Evolutionary conservation across 768 basidiomycete genomes (phyloP).

Genomic region (Termitomyces sp.): DNA sequence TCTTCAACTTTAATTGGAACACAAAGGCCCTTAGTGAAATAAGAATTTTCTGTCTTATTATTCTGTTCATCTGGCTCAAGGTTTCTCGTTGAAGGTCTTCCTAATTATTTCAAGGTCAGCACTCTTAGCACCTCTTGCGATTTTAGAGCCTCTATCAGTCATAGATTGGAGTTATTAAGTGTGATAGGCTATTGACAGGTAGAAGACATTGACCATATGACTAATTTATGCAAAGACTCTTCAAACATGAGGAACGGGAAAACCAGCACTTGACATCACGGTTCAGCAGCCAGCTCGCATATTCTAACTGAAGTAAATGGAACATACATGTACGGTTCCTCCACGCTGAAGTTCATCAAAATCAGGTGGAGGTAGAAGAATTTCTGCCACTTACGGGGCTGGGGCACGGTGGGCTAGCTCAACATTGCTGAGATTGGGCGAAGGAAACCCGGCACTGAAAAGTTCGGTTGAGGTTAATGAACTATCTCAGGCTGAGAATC

Average conservation of each 20-base stretch:
- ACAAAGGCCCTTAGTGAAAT: too few species aligned
- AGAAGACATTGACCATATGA: background rate
- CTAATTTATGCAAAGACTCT: background rate
- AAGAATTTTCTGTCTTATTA: background rate
- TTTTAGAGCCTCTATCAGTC: background rate
- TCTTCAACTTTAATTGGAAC: too few species aligned
- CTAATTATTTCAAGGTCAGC: background rate
- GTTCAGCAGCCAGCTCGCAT: background rate
- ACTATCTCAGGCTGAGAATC: background rate
- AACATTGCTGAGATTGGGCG: constrained; percentile 6
- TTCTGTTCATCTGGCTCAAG: background rate
- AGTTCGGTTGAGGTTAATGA: background rate
- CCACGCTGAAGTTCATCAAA: background rate
- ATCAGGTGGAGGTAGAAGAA: background rate
- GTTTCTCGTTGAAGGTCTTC: background rate
- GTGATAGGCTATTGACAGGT: background rate
- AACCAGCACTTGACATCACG: constrained; percentile 1
- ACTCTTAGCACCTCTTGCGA: background rate
- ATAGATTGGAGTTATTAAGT: background rate
- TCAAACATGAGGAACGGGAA: constrained; percentile 2
- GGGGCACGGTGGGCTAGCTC: constrained; percentile 5
- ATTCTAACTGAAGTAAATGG: background rate
- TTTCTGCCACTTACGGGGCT: constrained; percentile 4
- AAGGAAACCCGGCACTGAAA: constrained; percentile 9
- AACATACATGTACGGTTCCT: background rate